Evolutionary conservation across 2,329 filamentous ascomycete genomes (phyloP), one percentile per base, ranked within the genome.

Genomic region (Hansfordia pulvinata): DNA sequence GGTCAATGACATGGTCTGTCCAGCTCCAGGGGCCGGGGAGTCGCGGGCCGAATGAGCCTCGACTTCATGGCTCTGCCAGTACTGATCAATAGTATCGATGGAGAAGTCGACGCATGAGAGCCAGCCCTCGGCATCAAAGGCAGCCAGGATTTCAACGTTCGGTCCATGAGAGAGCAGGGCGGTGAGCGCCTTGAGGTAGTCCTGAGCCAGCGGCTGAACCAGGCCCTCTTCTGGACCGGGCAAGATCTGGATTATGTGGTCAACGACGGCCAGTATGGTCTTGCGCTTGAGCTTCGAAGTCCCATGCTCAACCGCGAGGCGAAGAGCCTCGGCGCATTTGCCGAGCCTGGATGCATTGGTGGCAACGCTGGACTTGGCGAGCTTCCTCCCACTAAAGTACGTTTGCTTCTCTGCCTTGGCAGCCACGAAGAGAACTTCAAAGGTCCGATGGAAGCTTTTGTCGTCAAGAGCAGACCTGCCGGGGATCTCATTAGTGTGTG

Each of bases 171-270:
- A 69, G 11, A 96, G 63, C 3, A 94, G 53, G 16, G 68, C 62
- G 4, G 68, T 60, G 37, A 98, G 56, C 12, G 75, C 69, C 54
- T 82, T 93, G 37, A 82, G 64, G 46, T 94, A 93, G 43, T 90
- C 74, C 25, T 74, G 64, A 14, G 75, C 56, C 5, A 98, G 60
- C 9, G 79, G 76, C 30, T 74, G 63, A 35, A 83, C 73, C 28
- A 78, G 69, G 3, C 60, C 64, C 10, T 72, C 72, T 28, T 74
- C 67, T 2, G 63, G 50, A 10, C 60, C 65, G 2, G 74, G 69
- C 4, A 93, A 60, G 11, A 74, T 72, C 36, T 93, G 75, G 3
- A 72, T 76, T 33, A 96, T 77, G 51, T 93, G 85, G 36, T 84
- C 75, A 36, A 93, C 61, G 10, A 94, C 58, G 5, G 79, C 71